phyloP scores from a whole-genome alignment of 331 rosid species.

The Cucumis variabilis region DNA sequence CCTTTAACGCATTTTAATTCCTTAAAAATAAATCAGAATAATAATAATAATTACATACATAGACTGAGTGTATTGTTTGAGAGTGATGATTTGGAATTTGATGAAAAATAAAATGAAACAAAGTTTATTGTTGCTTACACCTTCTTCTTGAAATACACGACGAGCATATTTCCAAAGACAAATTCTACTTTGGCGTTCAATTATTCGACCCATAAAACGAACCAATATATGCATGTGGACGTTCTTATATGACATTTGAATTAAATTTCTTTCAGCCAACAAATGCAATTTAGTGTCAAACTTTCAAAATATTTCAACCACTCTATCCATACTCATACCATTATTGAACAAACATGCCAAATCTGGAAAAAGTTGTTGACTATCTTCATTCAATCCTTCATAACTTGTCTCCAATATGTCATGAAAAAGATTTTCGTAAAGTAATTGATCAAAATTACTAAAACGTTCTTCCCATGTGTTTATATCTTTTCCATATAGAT shows the following conservation, averaged over 20 bases:
- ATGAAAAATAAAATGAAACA: too few relatives aligned
- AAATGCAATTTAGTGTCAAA: not conserved
- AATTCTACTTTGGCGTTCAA: not conserved
- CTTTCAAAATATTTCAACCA: not conserved
- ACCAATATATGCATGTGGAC: not conserved
- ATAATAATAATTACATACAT: too few relatives aligned
- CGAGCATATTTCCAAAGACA: not conserved
- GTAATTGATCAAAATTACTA: not conserved
- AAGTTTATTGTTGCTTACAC: not conserved
- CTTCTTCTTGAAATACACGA: not conserved
- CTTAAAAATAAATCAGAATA: too few relatives aligned
- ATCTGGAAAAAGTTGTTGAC: not conserved
- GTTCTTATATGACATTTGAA: not conserved
- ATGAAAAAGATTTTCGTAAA: not conserved
- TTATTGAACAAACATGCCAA: slow-evolving; percentile 6
- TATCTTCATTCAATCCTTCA: not conserved
- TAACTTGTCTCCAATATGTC: not conserved
- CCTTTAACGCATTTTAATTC: not conserved
- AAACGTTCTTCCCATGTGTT: not conserved
- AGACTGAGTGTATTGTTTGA: too few relatives aligned
- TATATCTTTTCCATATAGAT: not conserved
- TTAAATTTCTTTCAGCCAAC: not conserved
- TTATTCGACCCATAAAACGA: not conserved
- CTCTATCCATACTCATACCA: not conserved
- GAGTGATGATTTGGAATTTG: too few relatives aligned